Evolutionary conservation across 2,329 filamentous ascomycete species (phyloP), one percentile per base, ranked within the genome.

Genomic region (Calycina marina): DNA sequence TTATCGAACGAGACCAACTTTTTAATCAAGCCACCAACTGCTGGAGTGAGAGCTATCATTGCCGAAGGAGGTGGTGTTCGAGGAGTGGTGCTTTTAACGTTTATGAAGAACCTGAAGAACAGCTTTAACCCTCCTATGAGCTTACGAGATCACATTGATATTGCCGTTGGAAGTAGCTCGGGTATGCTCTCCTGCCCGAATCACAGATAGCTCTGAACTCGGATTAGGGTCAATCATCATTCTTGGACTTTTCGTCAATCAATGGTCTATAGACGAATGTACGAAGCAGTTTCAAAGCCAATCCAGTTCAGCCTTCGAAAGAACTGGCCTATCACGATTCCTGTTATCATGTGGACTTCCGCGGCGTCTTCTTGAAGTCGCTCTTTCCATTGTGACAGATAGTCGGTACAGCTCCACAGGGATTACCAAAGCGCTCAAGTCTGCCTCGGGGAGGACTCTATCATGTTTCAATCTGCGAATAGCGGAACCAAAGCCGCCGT

Each of bases 121-220:
- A 16, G 15, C 4, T 33, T 39, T 13, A 27, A 16, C 2, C 28
- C 39, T 3, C 32, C 30, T 11, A 36, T 33, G 11, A 13, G 11
- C 12, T 30, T 41, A 9, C 33, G 32, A 20, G 33, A 41, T 9
- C 30, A 41, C 15, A 36, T 41, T 34, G 36, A 41, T 30, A 28
- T 39, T 18, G 26, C 32, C 25, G 29, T 39, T 24, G 32, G 36
- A 8, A 41, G 25, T 18, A 39, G 36, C 18, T 39, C 36, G 28
- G 39, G 36, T 39, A 13, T 5, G 28, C 18, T 16, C 12, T 30
- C 10, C 6, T 14, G 6, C 17, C n/a, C n/a, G n/a, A n/a, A n/a
- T n/a, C n/a, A n/a, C n/a, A n/a, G n/a, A n/a, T n/a, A n/a, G n/a
- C 15, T 10, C 12, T 22, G 13, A 14, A 25, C 12, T 5, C 6